phyloP scores from a whole-genome alignment of 495 filamentous ascomycete genomes.

The Cercophora scortea region DNA sequence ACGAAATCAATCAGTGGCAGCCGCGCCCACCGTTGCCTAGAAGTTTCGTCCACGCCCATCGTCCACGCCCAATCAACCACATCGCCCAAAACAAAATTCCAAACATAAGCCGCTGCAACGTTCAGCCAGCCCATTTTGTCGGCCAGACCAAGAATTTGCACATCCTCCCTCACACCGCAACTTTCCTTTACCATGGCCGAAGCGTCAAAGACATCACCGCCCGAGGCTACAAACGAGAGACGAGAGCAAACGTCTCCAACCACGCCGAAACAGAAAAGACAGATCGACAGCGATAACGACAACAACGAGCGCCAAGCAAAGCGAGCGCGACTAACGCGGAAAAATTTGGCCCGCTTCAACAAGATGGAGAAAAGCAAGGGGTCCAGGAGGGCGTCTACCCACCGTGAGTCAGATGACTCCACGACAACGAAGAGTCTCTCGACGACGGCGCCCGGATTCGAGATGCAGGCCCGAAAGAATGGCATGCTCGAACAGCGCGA shows the following conservation, averaged over 20 bases:
- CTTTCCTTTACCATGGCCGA: too few relatives aligned
- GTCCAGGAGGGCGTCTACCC: not conserved
- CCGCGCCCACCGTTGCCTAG: too few relatives aligned
- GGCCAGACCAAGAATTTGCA: too few relatives aligned
- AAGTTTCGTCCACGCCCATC: too few relatives aligned
- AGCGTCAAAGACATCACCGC: conserved; percentile 10
- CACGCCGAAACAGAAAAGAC: not conserved
- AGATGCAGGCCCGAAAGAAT: conserved; percentile 1
- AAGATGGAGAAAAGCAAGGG: not conserved
- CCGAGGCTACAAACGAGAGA: not conserved
- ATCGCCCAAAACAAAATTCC: too few relatives aligned
- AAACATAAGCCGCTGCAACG: too few relatives aligned
- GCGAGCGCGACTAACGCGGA: not conserved
- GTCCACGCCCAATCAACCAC: too few relatives aligned
- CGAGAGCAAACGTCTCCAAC: not conserved
- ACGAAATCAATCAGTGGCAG: too few relatives aligned
- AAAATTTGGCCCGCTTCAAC: not conserved
- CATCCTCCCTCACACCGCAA: too few relatives aligned
- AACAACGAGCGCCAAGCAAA: not conserved
- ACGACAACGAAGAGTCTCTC: not conserved
- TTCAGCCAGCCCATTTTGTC: too few relatives aligned
- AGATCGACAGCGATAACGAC: not conserved
- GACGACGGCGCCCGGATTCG: not conserved
- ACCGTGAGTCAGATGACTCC: not conserved
- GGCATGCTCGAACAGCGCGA: conserved; percentile 12